A percentile compares a stretch with the other conserved stretches of the same genome.
phyloP scores from a whole-genome alignment of 129 eudicot species.

The Rutidosis leptorrhynchoides region DNA sequence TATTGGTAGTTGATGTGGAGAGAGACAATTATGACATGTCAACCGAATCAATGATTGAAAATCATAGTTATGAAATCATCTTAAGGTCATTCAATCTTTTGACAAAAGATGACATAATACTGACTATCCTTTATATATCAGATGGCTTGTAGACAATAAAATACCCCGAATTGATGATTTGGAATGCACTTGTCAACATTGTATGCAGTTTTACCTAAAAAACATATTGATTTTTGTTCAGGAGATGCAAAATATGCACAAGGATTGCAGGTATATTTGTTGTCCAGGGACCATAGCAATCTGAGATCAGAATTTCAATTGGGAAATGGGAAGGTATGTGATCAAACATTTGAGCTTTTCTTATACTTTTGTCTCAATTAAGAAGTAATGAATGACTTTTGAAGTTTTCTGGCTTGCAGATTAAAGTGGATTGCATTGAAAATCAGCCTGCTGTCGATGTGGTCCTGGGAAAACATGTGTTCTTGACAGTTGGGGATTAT shows the following conservation, averaged over 20 bases:
- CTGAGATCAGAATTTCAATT: slow-evolving; percentile 64
- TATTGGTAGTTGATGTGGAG: too few relatives aligned
- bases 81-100: too few relatives aligned
- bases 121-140: too few relatives aligned
- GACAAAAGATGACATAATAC: too few relatives aligned
- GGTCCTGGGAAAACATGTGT: slow-evolving; percentile 53
- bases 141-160: too few relatives aligned
- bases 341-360: too few relatives aligned
- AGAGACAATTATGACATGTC: too few relatives aligned
- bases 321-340: slow-evolving; percentile 60
- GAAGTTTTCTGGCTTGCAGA: slow-evolving; percentile 31
- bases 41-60: too few relatives aligned
- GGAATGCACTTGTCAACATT: neutral
- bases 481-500: slow-evolving; percentile 62
- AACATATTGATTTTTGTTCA: slow-evolving; percentile 15
- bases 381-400: neutral
- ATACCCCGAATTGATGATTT: too few relatives aligned
- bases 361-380: neutral
- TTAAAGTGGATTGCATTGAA: slow-evolving; percentile 49
- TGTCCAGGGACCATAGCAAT: slow-evolving; percentile 56
- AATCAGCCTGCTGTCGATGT: slow-evolving; percentile 56
- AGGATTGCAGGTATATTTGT: slow-evolving; percentile 52
- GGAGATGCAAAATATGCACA: slow-evolving; percentile 51
- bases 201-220: neutral
- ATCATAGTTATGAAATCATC: too few relatives aligned